These are phyloP conservation scores for Fraxinus baroniana DNA, from an alignment of 305 asterid species.

Conservation along the genomic window DNA sequence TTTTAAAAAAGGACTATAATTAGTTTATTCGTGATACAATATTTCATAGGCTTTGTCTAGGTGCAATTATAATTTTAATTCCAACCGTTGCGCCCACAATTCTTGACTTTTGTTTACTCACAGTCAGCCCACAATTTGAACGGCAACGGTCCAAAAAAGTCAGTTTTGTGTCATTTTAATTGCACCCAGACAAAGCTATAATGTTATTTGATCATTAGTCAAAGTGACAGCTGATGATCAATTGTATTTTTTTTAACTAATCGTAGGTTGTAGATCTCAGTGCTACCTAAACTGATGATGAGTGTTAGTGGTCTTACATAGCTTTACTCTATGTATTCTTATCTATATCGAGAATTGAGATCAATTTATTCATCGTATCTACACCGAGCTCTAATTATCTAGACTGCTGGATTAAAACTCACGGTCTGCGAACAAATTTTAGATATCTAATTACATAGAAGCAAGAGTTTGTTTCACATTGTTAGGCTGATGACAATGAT, in stretches of 20 bases:
- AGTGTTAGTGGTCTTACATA: too few relatives aligned
- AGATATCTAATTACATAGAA: neutral
- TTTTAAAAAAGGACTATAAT: neutral
- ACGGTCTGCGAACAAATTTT: neutral
- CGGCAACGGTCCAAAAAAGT: too few relatives aligned
- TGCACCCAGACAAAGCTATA: too few relatives aligned
- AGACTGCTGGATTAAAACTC: neutral
- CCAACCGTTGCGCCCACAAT: too few relatives aligned
- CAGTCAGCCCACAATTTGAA: too few relatives aligned
- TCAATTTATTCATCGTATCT: neutral
- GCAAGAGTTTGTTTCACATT: neutral
- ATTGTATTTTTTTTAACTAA: neutral
- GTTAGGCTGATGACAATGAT: slow-evolving; percentile 18
- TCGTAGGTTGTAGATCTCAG: neutral
- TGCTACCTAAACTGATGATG: neutral
- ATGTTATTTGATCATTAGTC: too few relatives aligned
- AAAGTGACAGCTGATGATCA: neutral
- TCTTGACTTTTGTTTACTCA: too few relatives aligned
- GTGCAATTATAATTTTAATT: too few relatives aligned
- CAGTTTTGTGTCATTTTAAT: too few relatives aligned
- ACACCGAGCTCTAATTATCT: neutral
- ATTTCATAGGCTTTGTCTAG: too few relatives aligned
- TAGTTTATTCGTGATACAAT: neutral
- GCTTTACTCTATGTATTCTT: too few relatives aligned
- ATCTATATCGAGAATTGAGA: neutral